A percentile compares a stretch with the other conserved stretches of the same genome.
These are phyloP conservation scores for Zoysia matrella DNA, from an alignment of 202 grass and related monocot species.

Conservation along the genomic window DNA sequence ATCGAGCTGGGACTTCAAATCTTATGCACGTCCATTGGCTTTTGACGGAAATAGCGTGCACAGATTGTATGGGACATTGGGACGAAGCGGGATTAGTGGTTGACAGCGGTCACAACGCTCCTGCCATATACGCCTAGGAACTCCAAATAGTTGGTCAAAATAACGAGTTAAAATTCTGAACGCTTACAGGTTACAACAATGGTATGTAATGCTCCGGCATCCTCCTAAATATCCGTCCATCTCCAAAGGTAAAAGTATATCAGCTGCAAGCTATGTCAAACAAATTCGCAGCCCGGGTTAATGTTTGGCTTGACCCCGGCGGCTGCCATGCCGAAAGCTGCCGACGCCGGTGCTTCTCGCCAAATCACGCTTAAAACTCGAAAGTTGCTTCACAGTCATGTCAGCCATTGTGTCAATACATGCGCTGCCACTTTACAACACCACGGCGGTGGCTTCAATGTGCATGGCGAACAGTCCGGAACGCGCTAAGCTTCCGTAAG, in stretches of 20 bases:
- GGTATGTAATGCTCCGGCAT: background rate
- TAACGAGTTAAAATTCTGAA: background rate
- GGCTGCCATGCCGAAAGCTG: background rate
- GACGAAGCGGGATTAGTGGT: background rate
- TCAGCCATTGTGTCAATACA: background rate
- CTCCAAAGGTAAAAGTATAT: no score
- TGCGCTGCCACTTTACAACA: background rate
- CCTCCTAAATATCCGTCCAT: background rate
- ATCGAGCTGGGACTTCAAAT: background rate
- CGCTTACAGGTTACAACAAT: background rate
- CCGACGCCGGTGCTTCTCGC: background rate
- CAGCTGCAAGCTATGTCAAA: background rate
- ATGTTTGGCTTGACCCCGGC: background rate
- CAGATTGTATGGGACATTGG: background rate
- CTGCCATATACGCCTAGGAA: background rate
- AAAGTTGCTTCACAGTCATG: background rate
- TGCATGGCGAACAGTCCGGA: background rate
- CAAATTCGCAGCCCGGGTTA: background rate
- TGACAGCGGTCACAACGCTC: background rate
- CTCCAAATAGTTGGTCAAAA: background rate
- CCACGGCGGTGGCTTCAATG: background rate
- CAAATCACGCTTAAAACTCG: background rate
- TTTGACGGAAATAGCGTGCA: background rate
- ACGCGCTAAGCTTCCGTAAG: conserved; percentile 34
- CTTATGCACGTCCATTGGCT: background rate